These are phyloP conservation scores for Gnaphalium uliginosum DNA, from an alignment of 129 eudicot species.

Conservation along the genomic window DNA sequence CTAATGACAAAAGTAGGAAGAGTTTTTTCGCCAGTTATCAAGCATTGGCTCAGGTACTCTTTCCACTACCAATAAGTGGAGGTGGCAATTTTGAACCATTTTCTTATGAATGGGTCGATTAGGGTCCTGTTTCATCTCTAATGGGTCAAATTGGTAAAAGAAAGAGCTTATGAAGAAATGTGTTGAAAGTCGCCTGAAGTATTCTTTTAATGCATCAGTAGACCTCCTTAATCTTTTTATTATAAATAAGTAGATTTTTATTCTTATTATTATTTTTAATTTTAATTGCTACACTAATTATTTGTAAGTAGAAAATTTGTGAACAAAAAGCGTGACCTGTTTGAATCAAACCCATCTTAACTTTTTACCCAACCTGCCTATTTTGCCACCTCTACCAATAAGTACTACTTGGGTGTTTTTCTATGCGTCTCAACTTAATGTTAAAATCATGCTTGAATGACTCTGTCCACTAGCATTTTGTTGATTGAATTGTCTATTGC, in stretches of 20 bases:
- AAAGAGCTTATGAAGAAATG: background rate
- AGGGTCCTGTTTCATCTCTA: background rate
- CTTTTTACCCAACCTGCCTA: background rate
- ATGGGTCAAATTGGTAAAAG: conserved; percentile 1
- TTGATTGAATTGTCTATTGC: background rate
- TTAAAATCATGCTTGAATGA: background rate
- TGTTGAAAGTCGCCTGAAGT: background rate
- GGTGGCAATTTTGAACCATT: background rate
- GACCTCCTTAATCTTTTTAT: background rate
- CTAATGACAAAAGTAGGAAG: conserved; percentile 66
- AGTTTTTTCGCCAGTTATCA: conserved; percentile 86
- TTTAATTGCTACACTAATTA: conserved; percentile 6
- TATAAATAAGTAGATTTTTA: background rate
- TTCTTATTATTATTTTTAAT: background rate
- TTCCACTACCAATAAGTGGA: conserved; percentile 9
- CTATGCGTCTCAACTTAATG: background rate
- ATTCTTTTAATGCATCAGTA: background rate
- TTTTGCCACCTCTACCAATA: background rate
- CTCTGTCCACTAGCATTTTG: background rate
- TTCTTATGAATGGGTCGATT: conserved; percentile 9
- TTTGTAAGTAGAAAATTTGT: background rate
- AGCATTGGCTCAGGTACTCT: conserved; percentile 86
- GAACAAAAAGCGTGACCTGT: background rate
- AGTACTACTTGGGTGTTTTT: background rate
- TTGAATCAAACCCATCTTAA: background rate